Percentiles rank a stretch among this genome's conserved stretches.
phyloP scores from a whole-genome alignment of 1,284 basidiomycete genomes.

The Cystobasidium sp. region DNA sequence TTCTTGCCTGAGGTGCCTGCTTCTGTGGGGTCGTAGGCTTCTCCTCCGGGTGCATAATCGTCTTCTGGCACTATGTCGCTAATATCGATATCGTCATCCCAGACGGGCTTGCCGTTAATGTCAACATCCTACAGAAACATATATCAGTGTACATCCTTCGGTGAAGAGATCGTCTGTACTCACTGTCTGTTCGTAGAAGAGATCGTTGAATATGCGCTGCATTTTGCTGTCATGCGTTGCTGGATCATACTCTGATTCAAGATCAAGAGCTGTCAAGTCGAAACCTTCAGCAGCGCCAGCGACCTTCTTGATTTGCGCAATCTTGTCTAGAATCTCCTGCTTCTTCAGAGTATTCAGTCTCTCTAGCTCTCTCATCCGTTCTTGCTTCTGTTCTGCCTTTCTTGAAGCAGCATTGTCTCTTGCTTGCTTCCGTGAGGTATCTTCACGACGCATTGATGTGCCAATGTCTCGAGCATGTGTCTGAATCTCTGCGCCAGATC shows the following conservation, averaged over 20 bases:
- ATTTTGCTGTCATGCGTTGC: constrained; percentile 77
- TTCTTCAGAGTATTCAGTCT: constrained; percentile 80
- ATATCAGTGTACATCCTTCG: neutral
- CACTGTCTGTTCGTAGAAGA: constrained; percentile 62
- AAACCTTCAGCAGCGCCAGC: constrained; percentile 60
- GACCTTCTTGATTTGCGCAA: constrained; percentile 73
- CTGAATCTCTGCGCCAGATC: constrained; percentile 72
- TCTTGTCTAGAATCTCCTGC: constrained; percentile 75
- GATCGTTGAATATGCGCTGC: constrained; percentile 67
- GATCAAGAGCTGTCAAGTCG: constrained; percentile 54
- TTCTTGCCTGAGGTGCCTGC: constrained; percentile 45
- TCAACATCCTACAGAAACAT: constrained; percentile 56
- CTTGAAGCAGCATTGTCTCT: constrained; percentile 74
- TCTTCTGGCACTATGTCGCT: constrained; percentile 65
- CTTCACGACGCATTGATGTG: constrained; percentile 69
- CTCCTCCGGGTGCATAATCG: constrained; percentile 55
- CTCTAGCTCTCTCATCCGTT: constrained; percentile 77
- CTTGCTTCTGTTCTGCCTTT: constrained; percentile 75
- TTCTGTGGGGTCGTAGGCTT: constrained; percentile 51
- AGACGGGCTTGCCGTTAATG: constrained; percentile 72
- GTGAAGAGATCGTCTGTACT: neutral
- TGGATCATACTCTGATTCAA: constrained; percentile 74
- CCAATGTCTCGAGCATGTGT: constrained; percentile 76
- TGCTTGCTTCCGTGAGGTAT: constrained; percentile 78
- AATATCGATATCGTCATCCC: constrained; percentile 87